Evolutionary conservation across 805 yeast genomes (phyloP), one percentile per base, ranked within the genome.

Genomic region (Candida endomychidarum): DNA sequence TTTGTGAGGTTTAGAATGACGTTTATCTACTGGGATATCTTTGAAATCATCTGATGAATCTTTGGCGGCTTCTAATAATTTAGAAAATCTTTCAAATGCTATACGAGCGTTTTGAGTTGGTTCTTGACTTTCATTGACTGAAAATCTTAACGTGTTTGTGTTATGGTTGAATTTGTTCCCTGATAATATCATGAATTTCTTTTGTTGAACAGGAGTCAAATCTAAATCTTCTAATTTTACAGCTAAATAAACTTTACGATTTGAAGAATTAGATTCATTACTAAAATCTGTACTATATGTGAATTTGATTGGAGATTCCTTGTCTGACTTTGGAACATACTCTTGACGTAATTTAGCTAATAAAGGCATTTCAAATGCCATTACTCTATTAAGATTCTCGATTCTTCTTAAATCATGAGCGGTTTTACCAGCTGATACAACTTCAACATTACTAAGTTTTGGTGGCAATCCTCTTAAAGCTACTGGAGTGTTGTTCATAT

Each of bases 321-420:
- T 56, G 8, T 51, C 49, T 5, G 70, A 49, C 10, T 70, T 69
- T 15, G 82, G 82, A 23, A 54, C 59, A 66, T 86, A 90, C 44
- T 72, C 74, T 61, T 83, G 80, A 51, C 91, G 82, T 58, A 74
- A 85, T 60, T 87, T 80, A 29, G 82, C 80, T 48, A 93, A 72
- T 41, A 80, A 75, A 5, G 99, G 99, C 72, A 91, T 75, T 59
- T 91, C 98, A 64, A 83, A 91, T 0, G 97, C 96, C 8, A 95
- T 87, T 31, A 87, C 72, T 52, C 97, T 76, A 55, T 82, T 82
- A 53, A 82, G 80, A 48, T 84, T 78, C 50, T 95, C 80, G 51
- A 78, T 80, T 48, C 78, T 83, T 56, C 97, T 77, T 53, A 80
- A 86, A 37, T 65, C 58, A 45, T 66, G 70, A 2, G 68, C 65